A percentile compares a stretch with the other conserved stretches of the same genome.
Conservation (phyloP, 169 alveolate genomes). For the Plasmodium inui region DNA sequence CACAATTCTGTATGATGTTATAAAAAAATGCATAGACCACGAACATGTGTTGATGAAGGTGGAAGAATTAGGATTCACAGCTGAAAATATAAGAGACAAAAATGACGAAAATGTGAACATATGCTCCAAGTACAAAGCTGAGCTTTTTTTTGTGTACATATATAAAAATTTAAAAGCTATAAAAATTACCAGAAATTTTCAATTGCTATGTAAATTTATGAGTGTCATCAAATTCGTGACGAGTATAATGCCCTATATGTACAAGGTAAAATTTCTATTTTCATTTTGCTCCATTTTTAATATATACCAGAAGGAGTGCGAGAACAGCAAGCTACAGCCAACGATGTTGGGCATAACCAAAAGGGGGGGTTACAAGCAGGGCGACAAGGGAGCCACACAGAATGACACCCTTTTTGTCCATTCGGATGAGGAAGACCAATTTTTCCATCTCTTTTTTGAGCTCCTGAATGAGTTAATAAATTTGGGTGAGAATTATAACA, state of each 20-base stretch:
- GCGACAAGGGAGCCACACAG: background rate
- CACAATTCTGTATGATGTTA: conserved; percentile 51
- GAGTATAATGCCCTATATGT: conserved; percentile 37
- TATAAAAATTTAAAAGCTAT: conserved; percentile 55
- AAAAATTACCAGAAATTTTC: conserved; percentile 49
- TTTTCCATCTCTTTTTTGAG: conserved; percentile 46
- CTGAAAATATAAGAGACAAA: conserved; percentile 66
- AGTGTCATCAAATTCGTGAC: conserved; percentile 29
- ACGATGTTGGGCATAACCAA: background rate
- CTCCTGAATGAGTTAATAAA: conserved; percentile 29
- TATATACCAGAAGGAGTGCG: conserved; percentile 46
- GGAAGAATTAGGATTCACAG: conserved; percentile 74
- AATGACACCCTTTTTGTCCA: background rate
- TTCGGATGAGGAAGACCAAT: conserved; percentile 22
- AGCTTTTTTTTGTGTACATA: conserved; percentile 44
- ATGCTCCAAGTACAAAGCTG: conserved; percentile 61
- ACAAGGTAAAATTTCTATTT: conserved; percentile 47
- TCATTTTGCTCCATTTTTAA: conserved; percentile 67
- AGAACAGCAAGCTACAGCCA: background rate
- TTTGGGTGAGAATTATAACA: conserved; percentile 41
- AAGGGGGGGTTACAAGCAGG: background rate
- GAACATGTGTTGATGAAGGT: conserved; percentile 70
- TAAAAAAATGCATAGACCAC: conserved; percentile 72
- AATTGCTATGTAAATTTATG: conserved; percentile 43
- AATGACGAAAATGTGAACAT: conserved; percentile 52